phyloP scores from a whole-genome alignment of 2,329 filamentous ascomycete species.

The Xylaria arbuscula region DNA sequence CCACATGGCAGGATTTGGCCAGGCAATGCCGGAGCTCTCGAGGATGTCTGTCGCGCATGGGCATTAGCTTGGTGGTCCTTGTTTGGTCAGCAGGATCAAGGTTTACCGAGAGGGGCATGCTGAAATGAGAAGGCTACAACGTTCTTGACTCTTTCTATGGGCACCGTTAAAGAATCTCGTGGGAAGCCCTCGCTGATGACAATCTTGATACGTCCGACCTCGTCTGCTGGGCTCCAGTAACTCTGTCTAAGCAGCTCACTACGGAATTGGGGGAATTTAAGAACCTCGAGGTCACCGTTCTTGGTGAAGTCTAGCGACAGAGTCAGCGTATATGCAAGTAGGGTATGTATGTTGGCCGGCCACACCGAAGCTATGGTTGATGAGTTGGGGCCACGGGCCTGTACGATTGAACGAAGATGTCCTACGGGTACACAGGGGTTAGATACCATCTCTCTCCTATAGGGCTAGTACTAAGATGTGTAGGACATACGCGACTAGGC shows the following conservation, averaged over 20 bases:
- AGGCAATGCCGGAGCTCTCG: conserved; percentile 79
- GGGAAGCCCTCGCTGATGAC: conserved; percentile 79
- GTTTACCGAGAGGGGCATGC: conserved; percentile 79
- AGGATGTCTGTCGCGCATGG: conserved; percentile 69
- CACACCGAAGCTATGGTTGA: conserved; percentile 59
- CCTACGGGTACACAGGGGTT: conserved; percentile 50
- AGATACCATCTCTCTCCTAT: conserved; percentile 5
- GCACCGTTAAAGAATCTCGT: conserved; percentile 61
- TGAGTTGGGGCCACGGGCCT: conserved; percentile 62
- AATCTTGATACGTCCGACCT: conserved; percentile 79
- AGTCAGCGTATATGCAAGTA: conserved; percentile 41
- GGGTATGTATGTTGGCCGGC: neutral
- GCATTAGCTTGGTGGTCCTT: neutral
- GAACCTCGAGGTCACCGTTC: conserved; percentile 67
- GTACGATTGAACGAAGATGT: conserved; percentile 65
- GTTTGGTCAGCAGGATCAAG: neutral
- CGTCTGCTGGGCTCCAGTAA: conserved; percentile 77
- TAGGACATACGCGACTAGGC: conserved; percentile 66
- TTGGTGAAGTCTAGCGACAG: conserved; percentile 60
- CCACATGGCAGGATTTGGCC: conserved; percentile 82
- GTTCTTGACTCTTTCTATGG: conserved; percentile 76
- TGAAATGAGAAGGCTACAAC: conserved; percentile 85
- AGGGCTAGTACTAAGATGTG: neutral
- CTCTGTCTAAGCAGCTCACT: conserved; percentile 74
- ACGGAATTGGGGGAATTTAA: conserved; percentile 79